phyloP scores from a whole-genome alignment of 2,329 filamentous ascomycete genomes.

The Daldinia sp. region DNA sequence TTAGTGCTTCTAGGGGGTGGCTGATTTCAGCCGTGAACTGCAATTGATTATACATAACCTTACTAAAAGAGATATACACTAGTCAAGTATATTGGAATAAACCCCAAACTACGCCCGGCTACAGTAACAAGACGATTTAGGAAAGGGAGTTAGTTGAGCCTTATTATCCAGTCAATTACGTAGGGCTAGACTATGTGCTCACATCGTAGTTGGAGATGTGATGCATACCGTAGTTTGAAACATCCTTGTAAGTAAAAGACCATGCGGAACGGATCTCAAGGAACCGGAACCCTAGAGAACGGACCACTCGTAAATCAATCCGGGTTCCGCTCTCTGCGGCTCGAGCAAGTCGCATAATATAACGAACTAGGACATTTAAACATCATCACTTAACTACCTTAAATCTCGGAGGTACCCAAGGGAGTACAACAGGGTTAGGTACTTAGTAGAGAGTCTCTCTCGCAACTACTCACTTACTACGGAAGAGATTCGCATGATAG shows the following conservation, averaged over 20 bases:
- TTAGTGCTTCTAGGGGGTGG: not conserved
- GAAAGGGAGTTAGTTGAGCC: not conserved
- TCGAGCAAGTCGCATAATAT: not conserved
- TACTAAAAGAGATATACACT: not conserved
- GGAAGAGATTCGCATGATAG: not conserved
- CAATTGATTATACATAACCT: not conserved
- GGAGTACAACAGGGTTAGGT: not conserved
- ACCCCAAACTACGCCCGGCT: not conserved
- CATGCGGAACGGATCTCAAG: not conserved
- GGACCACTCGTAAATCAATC: not conserved
- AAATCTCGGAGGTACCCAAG: no score
- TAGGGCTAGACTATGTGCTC: not conserved
- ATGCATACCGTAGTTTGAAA: not conserved
- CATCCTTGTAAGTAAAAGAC: not conserved
- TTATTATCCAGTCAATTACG: not conserved
- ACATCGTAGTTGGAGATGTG: not conserved
- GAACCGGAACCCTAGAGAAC: not conserved
- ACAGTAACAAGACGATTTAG: not conserved
- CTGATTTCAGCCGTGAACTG: not conserved
- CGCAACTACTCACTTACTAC: not conserved
- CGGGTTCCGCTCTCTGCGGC: not conserved
- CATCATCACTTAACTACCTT: not conserved
- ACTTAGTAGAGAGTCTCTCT: not conserved
- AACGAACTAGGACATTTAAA: not conserved
- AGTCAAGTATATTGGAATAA: not conserved